phyloP scores from a whole-genome alignment of 495 filamentous ascomycete genomes.

The Aspergillus campestris region DNA sequence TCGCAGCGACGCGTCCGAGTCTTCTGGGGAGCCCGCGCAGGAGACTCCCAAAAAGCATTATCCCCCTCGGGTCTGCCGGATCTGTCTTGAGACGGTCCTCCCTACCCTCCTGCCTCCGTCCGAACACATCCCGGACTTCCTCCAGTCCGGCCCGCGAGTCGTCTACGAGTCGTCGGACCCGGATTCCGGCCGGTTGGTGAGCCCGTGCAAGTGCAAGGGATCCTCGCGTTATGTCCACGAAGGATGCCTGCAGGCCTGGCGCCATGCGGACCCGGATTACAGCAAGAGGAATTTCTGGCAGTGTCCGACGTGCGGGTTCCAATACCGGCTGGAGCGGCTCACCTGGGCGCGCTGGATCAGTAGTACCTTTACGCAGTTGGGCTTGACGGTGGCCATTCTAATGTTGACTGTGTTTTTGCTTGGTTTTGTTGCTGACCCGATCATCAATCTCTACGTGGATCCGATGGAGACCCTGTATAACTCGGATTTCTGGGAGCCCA shows the following conservation, averaged over 20 bases:
- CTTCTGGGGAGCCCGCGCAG: conserved; percentile 6
- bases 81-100: conserved; percentile 78
- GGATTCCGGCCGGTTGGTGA: conserved; percentile 72
- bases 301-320: conserved; percentile 82
- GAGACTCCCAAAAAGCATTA: conserved; percentile 42
- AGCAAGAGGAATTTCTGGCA: conserved; percentile 67
- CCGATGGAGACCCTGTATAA: conserved; percentile 47
- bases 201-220: conserved; percentile 89
- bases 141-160: conserved; percentile 54
- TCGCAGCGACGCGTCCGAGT: conserved; percentile 6
- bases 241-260: conserved; percentile 84
- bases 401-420: conserved; percentile 64
- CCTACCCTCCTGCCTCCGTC: conserved; percentile 64
- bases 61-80: conserved; percentile 72
- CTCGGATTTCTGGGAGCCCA: conserved; percentile 28
- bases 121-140: conserved; percentile 52
- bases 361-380: conserved; percentile 54
- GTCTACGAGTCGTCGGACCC: conserved; percentile 67
- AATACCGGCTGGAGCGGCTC: conserved; percentile 74
- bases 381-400: conserved; percentile 62
- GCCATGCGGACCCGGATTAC: conserved; percentile 60
- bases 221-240: conserved; percentile 91
- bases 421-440: conserved; percentile 87
- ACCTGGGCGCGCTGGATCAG: conserved; percentile 66
- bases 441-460: conserved; percentile 81